Evolutionary conservation across 805 yeast species (phyloP), one percentile per base, ranked within the genome.

Genomic region (Tetrapisispora taiwanensis): DNA sequence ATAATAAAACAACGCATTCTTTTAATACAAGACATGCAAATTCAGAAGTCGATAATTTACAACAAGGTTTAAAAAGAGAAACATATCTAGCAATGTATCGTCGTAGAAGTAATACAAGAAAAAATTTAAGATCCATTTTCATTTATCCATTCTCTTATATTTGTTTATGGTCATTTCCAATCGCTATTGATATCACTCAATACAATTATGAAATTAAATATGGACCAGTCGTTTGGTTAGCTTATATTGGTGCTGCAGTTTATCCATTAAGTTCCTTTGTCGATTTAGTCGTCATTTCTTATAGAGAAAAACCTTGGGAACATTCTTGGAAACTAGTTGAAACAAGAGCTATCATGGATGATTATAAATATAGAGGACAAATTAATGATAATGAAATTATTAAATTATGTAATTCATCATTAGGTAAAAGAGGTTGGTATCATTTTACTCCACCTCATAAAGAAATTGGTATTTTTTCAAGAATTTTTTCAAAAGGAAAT

Each of bases 141-240:
- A 71, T 88, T 38, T 88, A 88, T 58, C 97, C 97, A 3, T 66
- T 82, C 35, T 82, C 95, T 2, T 88, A 86, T 61, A 70, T 86
- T 46, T 69, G 83, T 24, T 63, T 87, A 39, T 88, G 97, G 97
- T 56, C 81, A 18, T 80, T 84, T 50, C 96, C 96, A 1, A 74
- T 85, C 48, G 73, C 81, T 5, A 69, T 76, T 30, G 84, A 82
- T 53, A 69, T 78, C 45, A 70, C 85, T 9, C 78, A 75, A 54
- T 67, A 73, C 52, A 66, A 69, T 32, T 66, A 71, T 52, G 78
- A 74, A 45, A 58, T 71, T 18, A 36, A 48, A 1, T 68, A 72
- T 47, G 75, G 76, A 1, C 76, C 82, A 2, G 69, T 75, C 8
- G 72, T 72, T 47, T 81, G 90, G 81, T 61, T 85, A 34, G 73